Percentiles rank a stretch among this genome's conserved stretches.
phyloP scores from a whole-genome alignment of 2,329 filamentous ascomycete species.

The Pseudogymnoascus sp. region DNA sequence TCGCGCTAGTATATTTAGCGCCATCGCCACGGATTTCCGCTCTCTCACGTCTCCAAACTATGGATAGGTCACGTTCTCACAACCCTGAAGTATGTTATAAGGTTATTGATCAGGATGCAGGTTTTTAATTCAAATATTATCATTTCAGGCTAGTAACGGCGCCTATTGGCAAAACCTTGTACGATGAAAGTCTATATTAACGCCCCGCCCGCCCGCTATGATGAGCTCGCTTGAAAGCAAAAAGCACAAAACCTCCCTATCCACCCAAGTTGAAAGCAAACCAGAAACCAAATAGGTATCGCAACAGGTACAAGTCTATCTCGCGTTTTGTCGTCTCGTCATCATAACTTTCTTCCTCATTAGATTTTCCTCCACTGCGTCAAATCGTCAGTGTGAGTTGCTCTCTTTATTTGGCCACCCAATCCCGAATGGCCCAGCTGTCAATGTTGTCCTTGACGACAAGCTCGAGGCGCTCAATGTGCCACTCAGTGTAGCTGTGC shows the following conservation, averaged over 20 bases:
- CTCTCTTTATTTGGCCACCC: conserved; percentile 30
- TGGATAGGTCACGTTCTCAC: not conserved
- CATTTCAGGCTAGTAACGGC: not conserved
- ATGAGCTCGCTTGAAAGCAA: conserved; percentile 1
- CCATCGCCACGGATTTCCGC: not conserved
- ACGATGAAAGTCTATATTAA: not conserved
- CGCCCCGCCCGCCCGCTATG: not conserved
- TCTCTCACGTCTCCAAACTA: not conserved
- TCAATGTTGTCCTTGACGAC: conserved; percentile 56
- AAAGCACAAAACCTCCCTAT: conserved; percentile 1
- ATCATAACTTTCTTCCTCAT: not conserved
- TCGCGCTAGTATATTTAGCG: conserved; percentile 7
- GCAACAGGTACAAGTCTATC: not conserved
- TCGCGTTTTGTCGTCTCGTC: not conserved
- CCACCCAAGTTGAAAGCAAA: not conserved
- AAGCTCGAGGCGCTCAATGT: conserved; percentile 62
- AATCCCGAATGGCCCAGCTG: conserved; percentile 55
- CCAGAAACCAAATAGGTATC: conserved; percentile 4
- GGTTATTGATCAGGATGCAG: not conserved
- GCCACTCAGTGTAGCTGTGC: conserved; percentile 57
- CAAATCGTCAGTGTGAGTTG: not conserved
- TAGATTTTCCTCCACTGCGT: not conserved
- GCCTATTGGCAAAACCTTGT: not conserved
- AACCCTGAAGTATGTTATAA: not conserved
- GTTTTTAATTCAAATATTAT: not conserved